These are phyloP conservation scores for Chloromonas sp. DNA, from an alignment of 163 green algal genomes.

Conservation along the genomic window DNA sequence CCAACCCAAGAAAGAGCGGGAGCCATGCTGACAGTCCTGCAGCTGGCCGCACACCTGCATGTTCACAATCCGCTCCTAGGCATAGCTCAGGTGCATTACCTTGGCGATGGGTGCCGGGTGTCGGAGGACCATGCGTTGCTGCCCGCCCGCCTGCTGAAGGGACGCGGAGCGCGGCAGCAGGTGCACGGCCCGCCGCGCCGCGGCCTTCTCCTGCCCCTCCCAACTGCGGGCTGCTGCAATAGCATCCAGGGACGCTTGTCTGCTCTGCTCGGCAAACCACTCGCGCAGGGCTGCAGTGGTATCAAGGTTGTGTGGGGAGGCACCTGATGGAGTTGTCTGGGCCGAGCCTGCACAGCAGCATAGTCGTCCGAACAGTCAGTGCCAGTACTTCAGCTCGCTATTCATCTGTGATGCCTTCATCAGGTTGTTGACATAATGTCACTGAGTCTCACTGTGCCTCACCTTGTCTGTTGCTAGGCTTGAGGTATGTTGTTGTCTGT, in stretches of 20 bases:
- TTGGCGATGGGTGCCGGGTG: background rate
- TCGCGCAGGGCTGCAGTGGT: background rate
- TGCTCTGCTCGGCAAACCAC: background rate
- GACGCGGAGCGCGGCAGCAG: conserved; percentile 27
- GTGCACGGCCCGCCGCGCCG: conserved; percentile 12
- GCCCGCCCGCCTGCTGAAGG: conserved; percentile 58
- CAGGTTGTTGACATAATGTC: background rate
- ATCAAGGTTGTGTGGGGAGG: too few species aligned
- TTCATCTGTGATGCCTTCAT: background rate
- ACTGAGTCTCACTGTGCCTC: background rate
- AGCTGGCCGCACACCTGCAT: too few species aligned
- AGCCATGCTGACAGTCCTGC: too few species aligned
- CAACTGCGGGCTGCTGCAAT: too few species aligned
- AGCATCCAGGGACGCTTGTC: background rate
- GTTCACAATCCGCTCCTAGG: too few species aligned
- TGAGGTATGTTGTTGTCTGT: background rate
- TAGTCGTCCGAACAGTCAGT: background rate
- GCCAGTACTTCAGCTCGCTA: background rate
- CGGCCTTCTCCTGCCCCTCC: too few species aligned
- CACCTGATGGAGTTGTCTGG: too few species aligned
- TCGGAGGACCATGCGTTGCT: conserved; percentile 66
- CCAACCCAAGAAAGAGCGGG: too few species aligned
- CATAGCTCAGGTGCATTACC: background rate
- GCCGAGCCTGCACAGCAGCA: background rate
- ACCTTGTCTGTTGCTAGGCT: background rate